Evolutionary conservation across 140 eudicot species (phyloP).

Genomic region (Oenanthe javanica): DNA sequence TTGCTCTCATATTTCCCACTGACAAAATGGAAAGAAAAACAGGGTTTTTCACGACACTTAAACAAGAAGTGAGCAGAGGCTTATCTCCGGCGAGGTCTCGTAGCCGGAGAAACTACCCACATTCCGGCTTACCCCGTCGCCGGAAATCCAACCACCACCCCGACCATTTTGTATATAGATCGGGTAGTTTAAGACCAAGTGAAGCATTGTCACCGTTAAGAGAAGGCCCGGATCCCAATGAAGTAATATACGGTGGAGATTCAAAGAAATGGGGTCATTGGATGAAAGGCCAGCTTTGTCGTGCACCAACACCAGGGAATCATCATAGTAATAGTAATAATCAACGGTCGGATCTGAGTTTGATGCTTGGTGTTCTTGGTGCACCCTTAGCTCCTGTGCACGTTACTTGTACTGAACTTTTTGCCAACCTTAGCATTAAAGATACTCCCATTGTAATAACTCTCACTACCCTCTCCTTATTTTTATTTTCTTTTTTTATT

Average conservation of each 20-base stretch:
- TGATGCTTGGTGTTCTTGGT: slow-evolving; percentile 89
- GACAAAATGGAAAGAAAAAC: slow-evolving; percentile 57
- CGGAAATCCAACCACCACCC: slow-evolving; percentile 35
- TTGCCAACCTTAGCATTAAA: slow-evolving; percentile 81
- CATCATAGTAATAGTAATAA: not conserved
- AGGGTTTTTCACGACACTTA: slow-evolving; percentile 53
- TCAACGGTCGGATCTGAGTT: slow-evolving; percentile 86
- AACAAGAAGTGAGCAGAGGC: slow-evolving; percentile 69
- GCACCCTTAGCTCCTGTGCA: slow-evolving; percentile 97
- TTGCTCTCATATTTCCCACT: too few relatives aligned
- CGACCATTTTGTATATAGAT: slow-evolving; percentile 55
- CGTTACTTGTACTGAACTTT: slow-evolving; percentile 66
- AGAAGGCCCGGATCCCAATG: slow-evolving; percentile 81
- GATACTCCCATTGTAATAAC: slow-evolving; percentile 87
- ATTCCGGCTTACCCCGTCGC: slow-evolving; percentile 43
- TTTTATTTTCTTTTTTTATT: not conserved
- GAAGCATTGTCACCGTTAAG: slow-evolving; percentile 76
- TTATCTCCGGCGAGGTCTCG: slow-evolving; percentile 61
- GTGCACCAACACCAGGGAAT: slow-evolving; percentile 38
- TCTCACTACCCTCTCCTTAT: not conserved
- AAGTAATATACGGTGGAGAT: slow-evolving; percentile 31
- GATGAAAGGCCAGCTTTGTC: slow-evolving; percentile 64
- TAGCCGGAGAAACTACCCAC: slow-evolving; percentile 47
- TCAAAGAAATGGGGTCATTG: slow-evolving; percentile 72
- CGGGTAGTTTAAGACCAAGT: slow-evolving; percentile 63